Evolutionary conservation across 176 grass and related monocot genomes (phyloP).

Genomic region (Ensete glaucum): DNA sequence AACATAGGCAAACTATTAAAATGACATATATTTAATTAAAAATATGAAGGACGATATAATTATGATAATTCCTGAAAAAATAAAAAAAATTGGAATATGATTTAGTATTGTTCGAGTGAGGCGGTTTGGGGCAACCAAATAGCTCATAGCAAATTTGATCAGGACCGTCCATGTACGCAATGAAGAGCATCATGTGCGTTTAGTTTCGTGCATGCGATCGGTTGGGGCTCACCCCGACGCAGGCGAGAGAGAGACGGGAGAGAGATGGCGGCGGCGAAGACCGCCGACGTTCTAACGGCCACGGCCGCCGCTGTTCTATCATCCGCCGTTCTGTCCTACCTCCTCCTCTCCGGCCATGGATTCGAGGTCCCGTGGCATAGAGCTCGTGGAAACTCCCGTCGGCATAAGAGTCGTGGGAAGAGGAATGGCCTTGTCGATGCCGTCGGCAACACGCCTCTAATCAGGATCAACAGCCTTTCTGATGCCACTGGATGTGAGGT

Average conservation of each 20-base stretch:
- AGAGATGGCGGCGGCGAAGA: slow-evolving; percentile 50
- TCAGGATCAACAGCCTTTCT: slow-evolving; percentile 95
- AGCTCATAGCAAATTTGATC: too few relatives aligned
- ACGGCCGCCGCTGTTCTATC: slow-evolving; percentile 40
- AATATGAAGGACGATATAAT: too few relatives aligned
- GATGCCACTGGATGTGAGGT: slow-evolving; percentile 92
- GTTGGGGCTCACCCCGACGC: background rate
- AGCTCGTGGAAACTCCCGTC: background rate
- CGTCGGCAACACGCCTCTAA: slow-evolving; percentile 74
- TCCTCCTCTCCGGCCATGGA: slow-evolving; percentile 25
- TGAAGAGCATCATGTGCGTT: too few relatives aligned
- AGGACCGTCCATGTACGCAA: too few relatives aligned
- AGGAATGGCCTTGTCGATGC: slow-evolving; percentile 60
- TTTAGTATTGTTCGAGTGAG: too few relatives aligned
- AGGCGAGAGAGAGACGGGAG: background rate
- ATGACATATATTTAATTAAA: too few relatives aligned
- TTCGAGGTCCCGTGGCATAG: background rate
- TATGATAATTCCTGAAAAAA: too few relatives aligned
- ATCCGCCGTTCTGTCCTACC: slow-evolving; percentile 44
- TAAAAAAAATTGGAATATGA: too few relatives aligned
- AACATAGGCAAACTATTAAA: too few relatives aligned
- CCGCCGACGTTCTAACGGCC: background rate
- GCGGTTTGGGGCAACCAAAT: too few relatives aligned
- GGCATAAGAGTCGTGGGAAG: slow-evolving; percentile 19
- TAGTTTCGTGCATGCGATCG: too few relatives aligned